Percentiles rank a stretch among this genome's conserved stretches.
Evolutionary conservation across 768 basidiomycete genomes (phyloP).

Genomic region (Termitomyces sp.): DNA sequence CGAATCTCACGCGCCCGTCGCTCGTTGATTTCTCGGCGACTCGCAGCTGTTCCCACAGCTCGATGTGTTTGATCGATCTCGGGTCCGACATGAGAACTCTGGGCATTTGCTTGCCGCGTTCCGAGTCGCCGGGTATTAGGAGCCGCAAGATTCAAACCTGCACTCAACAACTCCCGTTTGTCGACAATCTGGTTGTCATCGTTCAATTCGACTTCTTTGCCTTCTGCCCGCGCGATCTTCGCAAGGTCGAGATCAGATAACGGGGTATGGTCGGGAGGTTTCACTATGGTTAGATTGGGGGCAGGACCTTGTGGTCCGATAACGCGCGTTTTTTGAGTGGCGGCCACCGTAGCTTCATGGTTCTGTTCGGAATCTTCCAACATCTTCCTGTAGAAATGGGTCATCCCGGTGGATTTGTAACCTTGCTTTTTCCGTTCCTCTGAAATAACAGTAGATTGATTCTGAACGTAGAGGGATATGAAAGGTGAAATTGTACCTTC

Average conservation of each 20-base stretch:
- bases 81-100: slow-evolving; percentile 15
- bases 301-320: slow-evolving; percentile 61
- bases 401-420: slow-evolving; percentile 65
- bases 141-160: slow-evolving; percentile 87
- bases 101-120: slow-evolving; percentile 28
- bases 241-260: slow-evolving; percentile 76
- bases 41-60: slow-evolving; percentile 85
- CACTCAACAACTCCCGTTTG: slow-evolving; percentile 86
- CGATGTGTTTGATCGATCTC: slow-evolving; percentile 50
- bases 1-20: slow-evolving; percentile 77
- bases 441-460: slow-evolving; percentile 24
- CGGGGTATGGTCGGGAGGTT: slow-evolving; percentile 60
- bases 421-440: slow-evolving; percentile 62
- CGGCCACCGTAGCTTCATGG: slow-evolving; percentile 86
- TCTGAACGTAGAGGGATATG: neutral
- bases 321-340: slow-evolving; percentile 51
- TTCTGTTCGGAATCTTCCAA: slow-evolving; percentile 76
- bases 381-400: slow-evolving; percentile 78
- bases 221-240: slow-evolving; percentile 61
- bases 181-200: slow-evolving; percentile 98
- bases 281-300: slow-evolving; percentile 72
- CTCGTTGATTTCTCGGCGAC: slow-evolving; percentile 77
- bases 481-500: slow-evolving; percentile 60
- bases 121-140: slow-evolving; percentile 77
- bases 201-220: slow-evolving; percentile 88